Percentiles rank a stretch among this genome's conserved stretches.
Conservation (phyloP, 306 rosid species). For the Quercus mongolica region DNA sequence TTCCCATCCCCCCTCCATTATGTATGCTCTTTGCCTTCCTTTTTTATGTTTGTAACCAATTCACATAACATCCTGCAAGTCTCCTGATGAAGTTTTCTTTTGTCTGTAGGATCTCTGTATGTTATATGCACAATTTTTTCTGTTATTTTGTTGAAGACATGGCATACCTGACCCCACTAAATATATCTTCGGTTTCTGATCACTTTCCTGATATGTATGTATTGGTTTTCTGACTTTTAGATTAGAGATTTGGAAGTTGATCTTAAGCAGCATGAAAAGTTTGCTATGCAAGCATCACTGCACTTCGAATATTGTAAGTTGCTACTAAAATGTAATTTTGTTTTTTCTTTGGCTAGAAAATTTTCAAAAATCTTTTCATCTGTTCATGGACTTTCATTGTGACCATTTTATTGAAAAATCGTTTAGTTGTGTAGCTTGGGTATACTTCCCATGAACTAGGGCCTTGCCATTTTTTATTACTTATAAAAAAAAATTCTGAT, state of each 20-base stretch:
- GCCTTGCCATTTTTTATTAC: too few relatives aligned
- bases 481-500: too few relatives aligned
- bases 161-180: background rate
- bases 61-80: background rate
- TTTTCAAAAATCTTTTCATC: too few relatives aligned
- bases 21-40: too few relatives aligned
- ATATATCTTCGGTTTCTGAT: background rate
- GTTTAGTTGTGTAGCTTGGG: too few relatives aligned
- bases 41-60: background rate
- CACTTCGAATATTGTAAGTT: conserved; percentile 60
- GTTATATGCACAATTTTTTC: background rate
- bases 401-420: too few relatives aligned
- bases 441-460: too few relatives aligned
- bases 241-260: conserved; percentile 68
- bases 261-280: conserved; percentile 72
- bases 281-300: conserved; percentile 62
- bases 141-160: background rate
- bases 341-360: background rate
- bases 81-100: background rate
- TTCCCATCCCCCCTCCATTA: too few relatives aligned
- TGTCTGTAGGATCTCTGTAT: background rate
- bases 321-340: conserved; percentile 9
- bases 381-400: too few relatives aligned
- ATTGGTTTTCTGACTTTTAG: conserved; percentile 40
- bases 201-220: conserved; percentile 8